phyloP scores from a whole-genome alignment of 148 eudicot species.

The Cornus florida region DNA sequence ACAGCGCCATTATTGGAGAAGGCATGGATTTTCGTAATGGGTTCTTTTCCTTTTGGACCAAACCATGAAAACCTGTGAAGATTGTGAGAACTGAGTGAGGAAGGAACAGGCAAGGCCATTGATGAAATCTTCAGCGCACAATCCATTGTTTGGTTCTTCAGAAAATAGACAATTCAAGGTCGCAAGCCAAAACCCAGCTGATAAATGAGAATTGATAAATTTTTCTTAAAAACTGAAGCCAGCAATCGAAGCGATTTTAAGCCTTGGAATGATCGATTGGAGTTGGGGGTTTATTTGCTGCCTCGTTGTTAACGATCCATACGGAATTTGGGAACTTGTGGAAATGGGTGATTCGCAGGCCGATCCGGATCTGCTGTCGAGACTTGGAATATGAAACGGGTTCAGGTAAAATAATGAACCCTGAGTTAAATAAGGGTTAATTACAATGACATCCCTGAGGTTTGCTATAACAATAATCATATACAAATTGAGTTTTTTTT shows the following conservation, averaged over 20 bases:
- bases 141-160: not conserved
- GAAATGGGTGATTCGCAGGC: not conserved
- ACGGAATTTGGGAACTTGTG: not conserved
- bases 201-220: not conserved
- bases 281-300: not conserved
- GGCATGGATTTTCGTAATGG: not conserved
- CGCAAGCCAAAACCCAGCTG: not conserved
- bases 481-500: no score
- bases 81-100: not conserved
- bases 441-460: no score
- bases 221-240: not conserved
- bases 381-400: no score
- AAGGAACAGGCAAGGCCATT: not conserved
- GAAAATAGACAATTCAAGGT: not conserved
- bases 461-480: no score
- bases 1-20: not conserved
- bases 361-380: no score
- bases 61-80: not conserved
- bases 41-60: not conserved
- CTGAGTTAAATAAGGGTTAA: no score
- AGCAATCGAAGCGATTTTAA: not conserved
- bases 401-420: no score
- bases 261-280: not conserved
- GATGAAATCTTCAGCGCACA: not conserved
- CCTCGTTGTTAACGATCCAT: not conserved